Conservation (phyloP, 495 filamentous ascomycete genomes). For the Acidomyces sp. region DNA sequence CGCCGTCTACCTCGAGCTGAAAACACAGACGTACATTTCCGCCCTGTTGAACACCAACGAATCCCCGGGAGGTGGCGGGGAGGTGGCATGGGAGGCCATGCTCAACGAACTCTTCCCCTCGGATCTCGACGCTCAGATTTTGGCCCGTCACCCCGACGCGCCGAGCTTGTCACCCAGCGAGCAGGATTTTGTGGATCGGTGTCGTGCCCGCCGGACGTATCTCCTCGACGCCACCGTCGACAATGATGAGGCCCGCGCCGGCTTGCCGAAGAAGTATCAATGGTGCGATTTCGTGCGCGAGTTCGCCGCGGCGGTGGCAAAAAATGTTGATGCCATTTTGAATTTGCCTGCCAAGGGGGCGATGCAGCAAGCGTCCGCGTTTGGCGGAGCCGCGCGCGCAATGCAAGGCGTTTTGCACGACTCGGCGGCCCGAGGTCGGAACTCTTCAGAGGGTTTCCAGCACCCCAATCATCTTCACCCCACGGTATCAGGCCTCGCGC, state of each 20-base stretch:
- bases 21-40: constrained; percentile 74
- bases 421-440: not conserved
- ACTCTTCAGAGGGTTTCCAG: not conserved
- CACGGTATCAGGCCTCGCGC: constrained; percentile 49
- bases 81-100: too few species aligned
- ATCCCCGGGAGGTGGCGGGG: too few species aligned
- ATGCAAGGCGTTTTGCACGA: constrained; percentile 26
- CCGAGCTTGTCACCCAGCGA: constrained; percentile 56
- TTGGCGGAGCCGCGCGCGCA: constrained; percentile 29
- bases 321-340: constrained; percentile 56
- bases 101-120: constrained; percentile 63
- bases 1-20: constrained; percentile 65
- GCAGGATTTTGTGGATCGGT: constrained; percentile 54
- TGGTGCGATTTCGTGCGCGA: constrained; percentile 65
- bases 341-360: too few species aligned
- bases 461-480: constrained; percentile 26
- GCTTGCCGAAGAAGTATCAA: constrained; percentile 63
- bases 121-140: constrained; percentile 50
- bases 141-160: constrained; percentile 50
- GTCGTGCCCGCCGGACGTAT: constrained; percentile 51
- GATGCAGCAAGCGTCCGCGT: constrained; percentile 5
- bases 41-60: constrained; percentile 45
- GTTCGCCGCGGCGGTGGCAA: constrained; percentile 59
- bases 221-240: constrained; percentile 51
- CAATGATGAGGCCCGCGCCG: constrained; percentile 46